Conservation (phyloP, 2,329 filamentous ascomycete species). For the Fusarium sp. region DNA sequence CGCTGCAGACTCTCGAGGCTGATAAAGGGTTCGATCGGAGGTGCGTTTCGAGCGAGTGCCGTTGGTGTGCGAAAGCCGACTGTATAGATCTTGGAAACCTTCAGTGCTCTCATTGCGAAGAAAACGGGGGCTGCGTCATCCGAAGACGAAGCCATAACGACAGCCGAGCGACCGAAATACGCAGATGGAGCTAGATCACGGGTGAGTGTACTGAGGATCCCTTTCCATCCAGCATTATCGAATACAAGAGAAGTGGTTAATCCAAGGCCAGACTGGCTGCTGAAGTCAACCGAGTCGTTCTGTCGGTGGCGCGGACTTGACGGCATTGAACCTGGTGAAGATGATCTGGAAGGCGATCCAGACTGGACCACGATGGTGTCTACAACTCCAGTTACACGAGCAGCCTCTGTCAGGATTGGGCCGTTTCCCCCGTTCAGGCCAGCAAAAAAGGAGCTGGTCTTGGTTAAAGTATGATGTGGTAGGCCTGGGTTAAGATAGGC, state of each 20-base stretch:
- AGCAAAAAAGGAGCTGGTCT: slow-evolving; percentile 64
- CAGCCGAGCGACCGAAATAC: slow-evolving; percentile 79
- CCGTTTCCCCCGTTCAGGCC: slow-evolving; percentile 63
- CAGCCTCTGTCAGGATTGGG: slow-evolving; percentile 77
- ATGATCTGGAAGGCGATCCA: slow-evolving; percentile 56
- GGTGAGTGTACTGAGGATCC: slow-evolving; percentile 83
- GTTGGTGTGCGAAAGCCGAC: slow-evolving; percentile 79
- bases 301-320: slow-evolving; percentile 60
- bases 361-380: slow-evolving; percentile 80
- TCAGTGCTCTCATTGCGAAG: slow-evolving; percentile 81
- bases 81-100: slow-evolving; percentile 83
- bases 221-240: slow-evolving; percentile 88
- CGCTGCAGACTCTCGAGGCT: slow-evolving; percentile 73
- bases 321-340: slow-evolving; percentile 61
- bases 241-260: slow-evolving; percentile 72
- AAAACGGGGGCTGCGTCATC: slow-evolving; percentile 83
- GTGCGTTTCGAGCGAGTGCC: slow-evolving; percentile 69
- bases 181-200: slow-evolving; percentile 86
- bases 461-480: slow-evolving; percentile 69
- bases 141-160: slow-evolving; percentile 78
- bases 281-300: slow-evolving; percentile 40
- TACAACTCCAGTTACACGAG: slow-evolving; percentile 80
- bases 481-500: slow-evolving; percentile 83
- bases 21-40: slow-evolving; percentile 83
- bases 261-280: slow-evolving; percentile 54